These are phyloP conservation scores for Penicillium olsonii DNA, from an alignment of 2,329 filamentous ascomycete species.

Conservation along the genomic window DNA sequence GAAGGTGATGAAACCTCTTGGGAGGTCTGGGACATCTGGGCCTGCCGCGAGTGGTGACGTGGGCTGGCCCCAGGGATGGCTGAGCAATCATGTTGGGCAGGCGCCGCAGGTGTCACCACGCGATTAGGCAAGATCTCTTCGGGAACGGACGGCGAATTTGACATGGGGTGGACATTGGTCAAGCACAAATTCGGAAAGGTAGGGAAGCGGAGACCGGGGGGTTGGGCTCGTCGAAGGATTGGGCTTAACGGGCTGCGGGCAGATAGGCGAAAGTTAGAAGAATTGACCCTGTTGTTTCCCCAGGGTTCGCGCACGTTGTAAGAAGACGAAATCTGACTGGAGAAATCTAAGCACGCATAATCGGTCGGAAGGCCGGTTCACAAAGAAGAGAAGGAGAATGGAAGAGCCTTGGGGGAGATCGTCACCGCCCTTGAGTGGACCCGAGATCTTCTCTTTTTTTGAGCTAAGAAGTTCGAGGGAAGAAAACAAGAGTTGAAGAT, in stretches of 20 bases:
- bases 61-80: slow-evolving; percentile 29
- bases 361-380: slow-evolving; percentile 15
- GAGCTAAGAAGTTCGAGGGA: neutral
- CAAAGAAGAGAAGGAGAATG: neutral
- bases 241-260: neutral
- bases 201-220: slow-evolving; percentile 16
- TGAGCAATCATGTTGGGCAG: slow-evolving; percentile 43
- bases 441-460: neutral
- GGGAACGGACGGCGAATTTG: slow-evolving; percentile 47
- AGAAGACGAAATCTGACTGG: slow-evolving; percentile 34
- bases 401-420: slow-evolving; percentile 2
- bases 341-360: neutral
- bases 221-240: slow-evolving; percentile 8
- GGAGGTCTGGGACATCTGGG: slow-evolving; percentile 32
- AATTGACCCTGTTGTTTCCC: slow-evolving; percentile 1
- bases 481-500: neutral
- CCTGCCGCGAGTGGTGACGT: slow-evolving; percentile 37
- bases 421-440: slow-evolving; percentile 20
- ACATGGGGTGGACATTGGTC: slow-evolving; percentile 56
- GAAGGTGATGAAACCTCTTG: slow-evolving; percentile 33
- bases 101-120: slow-evolving; percentile 49
- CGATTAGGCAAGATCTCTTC: slow-evolving; percentile 43
- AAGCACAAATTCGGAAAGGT: slow-evolving; percentile 31
- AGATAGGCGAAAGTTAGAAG: slow-evolving; percentile 9
- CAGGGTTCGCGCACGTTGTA: slow-evolving; percentile 29